Base-by-base conservation (phyloP, 2,329 filamentous ascomycete species). In the Aspergillus sp. region DNA sequence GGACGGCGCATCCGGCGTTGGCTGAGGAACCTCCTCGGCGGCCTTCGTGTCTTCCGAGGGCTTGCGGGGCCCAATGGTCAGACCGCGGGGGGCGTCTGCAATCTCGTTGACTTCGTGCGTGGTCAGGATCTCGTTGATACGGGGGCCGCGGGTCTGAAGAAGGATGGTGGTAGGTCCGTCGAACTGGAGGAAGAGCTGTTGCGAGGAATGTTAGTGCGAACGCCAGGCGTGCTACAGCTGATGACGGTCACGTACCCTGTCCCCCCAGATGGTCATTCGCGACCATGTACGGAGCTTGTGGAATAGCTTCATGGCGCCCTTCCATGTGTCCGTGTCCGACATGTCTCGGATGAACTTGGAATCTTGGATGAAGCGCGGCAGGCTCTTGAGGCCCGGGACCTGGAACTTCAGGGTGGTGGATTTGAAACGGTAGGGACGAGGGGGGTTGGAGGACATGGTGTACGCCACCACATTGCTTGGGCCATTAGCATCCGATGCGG, bases 181-280 rank as follows among this genome's bases (percentile, higher is more conserved):
- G 69, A 99, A 97, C 66, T 89, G 88, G 29, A 99, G 77, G 73
- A 97, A 97, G 21, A 97, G 78, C 73, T 85, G 55, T 14, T 6
- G 14, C 23, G 43, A 21, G 17, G 14, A 17, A 34, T 14, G 31
- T 56, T 41, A 58, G 48, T 50, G 34, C 20, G 5, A 7, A 10
- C 25, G 1, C 4, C 25, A 11, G 11, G 9, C 11, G 25, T 29
- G 25, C 25, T 29, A 29, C 11, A 10, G 21, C 47, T 14, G 13
- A 3, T 3, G 11, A 23, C 25, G 14, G 7, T 44, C 11, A 63
- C 77, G 62, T 75, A 86, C 83, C 57, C 93, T 78, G 69, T 99
- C 94, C 19, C 94, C 94, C 90, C 91, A 97, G 52, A 99, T 88
- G 1, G 89, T 89, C 64, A 89, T 83, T 55, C 92, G 82, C 40